phyloP scores from a whole-genome alignment of 2,329 filamentous ascomycete species.

The Alternaria viburni region DNA sequence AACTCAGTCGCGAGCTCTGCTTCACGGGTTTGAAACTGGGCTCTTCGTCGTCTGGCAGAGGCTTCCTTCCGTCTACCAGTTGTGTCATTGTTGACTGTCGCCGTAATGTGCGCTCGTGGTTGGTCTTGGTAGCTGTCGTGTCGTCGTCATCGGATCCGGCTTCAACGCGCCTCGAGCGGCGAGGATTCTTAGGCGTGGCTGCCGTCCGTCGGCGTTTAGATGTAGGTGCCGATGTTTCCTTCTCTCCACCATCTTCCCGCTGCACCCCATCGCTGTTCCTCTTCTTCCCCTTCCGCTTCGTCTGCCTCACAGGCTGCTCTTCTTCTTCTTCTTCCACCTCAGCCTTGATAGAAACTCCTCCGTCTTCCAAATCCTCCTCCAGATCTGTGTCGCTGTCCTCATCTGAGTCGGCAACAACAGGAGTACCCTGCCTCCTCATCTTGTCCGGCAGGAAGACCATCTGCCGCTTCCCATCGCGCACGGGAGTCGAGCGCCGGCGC shows the following conservation, averaged over 20 bases:
- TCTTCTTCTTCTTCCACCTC: not conserved
- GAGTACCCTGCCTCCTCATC: slow-evolving; percentile 22
- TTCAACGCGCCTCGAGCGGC: slow-evolving; percentile 2
- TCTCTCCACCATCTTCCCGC: slow-evolving; percentile 7
- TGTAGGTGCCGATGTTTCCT: slow-evolving; percentile 3
- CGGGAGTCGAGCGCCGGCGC: slow-evolving; percentile 20
- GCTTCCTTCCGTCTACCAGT: slow-evolving; percentile 32
- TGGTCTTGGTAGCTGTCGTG: not conserved
- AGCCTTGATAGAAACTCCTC: not conserved
- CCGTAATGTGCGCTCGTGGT: slow-evolving; percentile 17
- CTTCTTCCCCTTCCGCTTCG: slow-evolving; percentile 22
- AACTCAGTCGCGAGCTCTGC: slow-evolving; percentile 26
- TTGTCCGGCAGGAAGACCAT: slow-evolving; percentile 38
- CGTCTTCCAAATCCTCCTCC: slow-evolving; percentile 9
- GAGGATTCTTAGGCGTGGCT: slow-evolving; percentile 1
- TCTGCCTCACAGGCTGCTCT: not conserved
- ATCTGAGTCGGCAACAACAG: slow-evolving; percentile 20
- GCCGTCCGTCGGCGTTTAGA: slow-evolving; percentile 30
- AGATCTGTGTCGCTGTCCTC: slow-evolving; percentile 14
- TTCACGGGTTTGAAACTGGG: slow-evolving; percentile 34
- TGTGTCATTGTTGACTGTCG: slow-evolving; percentile 48
- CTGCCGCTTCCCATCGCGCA: slow-evolving; percentile 33
- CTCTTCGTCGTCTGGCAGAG: slow-evolving; percentile 23
- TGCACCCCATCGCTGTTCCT: slow-evolving; percentile 16
- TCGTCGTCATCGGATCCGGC: slow-evolving; percentile 8